Conservation (phyloP, 116 monocot genomes). For the Trichopus zeylanicus region DNA sequence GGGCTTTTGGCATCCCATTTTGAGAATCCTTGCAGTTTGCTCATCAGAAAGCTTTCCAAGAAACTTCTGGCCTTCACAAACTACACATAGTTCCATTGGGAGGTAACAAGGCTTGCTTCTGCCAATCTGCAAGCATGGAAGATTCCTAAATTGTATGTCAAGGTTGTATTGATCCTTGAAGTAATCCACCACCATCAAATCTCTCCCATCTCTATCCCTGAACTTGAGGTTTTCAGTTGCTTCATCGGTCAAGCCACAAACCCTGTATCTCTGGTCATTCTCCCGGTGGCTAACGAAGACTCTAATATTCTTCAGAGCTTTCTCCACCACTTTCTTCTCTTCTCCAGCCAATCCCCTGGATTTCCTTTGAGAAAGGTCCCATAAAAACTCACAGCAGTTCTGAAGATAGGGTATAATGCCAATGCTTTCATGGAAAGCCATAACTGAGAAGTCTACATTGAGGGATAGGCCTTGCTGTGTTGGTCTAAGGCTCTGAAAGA, state of each 20-base stretch:
- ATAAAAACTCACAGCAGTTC: conserved; percentile 62
- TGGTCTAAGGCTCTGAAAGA: conserved; percentile 91
- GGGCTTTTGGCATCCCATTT: conserved; percentile 76
- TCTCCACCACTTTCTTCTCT: conserved; percentile 70
- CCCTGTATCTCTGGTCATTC: conserved; percentile 64
- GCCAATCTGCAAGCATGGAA: conserved; percentile 90
- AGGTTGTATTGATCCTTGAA: conserved; percentile 79
- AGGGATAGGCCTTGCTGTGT: conserved; percentile 88
- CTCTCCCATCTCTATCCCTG: conserved; percentile 70
- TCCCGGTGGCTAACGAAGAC: conserved; percentile 86
- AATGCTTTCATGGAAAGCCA: conserved; percentile 87
- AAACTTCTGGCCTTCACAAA: conserved; percentile 92
- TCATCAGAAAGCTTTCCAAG: conserved; percentile 87
- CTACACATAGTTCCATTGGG: conserved; percentile 91
- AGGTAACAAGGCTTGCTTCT: conserved; percentile 90
- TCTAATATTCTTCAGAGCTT: conserved; percentile 67
- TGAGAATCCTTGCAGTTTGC: conserved; percentile 65
- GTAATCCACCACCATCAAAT: conserved; percentile 68
- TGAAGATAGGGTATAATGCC: conserved; percentile 79
- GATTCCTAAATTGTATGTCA: conserved; percentile 69
- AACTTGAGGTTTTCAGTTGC: conserved; percentile 66
- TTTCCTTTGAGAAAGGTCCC: conserved; percentile 62
- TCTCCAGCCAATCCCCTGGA: conserved; percentile 36
- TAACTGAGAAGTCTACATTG: conserved; percentile 82
- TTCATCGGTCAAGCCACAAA: conserved; percentile 73